Conservation (phyloP, 768 basidiomycete genomes). For the Naganishia kalamii region DNA sequence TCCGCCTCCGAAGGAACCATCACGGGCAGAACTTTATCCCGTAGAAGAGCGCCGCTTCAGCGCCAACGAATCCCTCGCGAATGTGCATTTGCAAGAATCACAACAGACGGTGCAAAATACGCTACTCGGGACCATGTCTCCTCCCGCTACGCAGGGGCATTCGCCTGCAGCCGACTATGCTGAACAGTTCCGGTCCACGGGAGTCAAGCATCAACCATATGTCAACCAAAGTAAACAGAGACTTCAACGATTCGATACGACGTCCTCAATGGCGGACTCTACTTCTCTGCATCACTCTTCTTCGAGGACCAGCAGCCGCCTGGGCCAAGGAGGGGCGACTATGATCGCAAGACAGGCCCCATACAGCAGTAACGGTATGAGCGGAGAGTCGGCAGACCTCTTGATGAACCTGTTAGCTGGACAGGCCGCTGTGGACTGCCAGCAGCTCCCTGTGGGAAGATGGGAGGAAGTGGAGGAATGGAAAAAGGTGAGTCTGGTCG, state of each 20-base stretch:
- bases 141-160: conserved; percentile 15
- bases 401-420: conserved; percentile 83
- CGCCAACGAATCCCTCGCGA: background rate
- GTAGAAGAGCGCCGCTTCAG: background rate
- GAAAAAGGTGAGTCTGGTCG: conserved; percentile 50
- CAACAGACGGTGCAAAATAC: background rate
- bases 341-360: background rate
- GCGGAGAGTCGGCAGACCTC: conserved; percentile 59
- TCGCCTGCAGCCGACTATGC: conserved; percentile 1
- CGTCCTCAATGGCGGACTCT: background rate
- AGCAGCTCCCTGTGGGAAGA: conserved; percentile 67
- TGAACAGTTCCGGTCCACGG: background rate
- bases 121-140: conserved; percentile 11
- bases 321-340: conserved; percentile 1
- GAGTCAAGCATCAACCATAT: background rate
- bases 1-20: background rate
- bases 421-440: conserved; percentile 88
- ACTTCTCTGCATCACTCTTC: background rate
- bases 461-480: conserved; percentile 66
- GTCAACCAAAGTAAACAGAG: background rate
- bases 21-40: background rate
- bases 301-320: conserved; percentile 14
- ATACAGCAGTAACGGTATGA: conserved; percentile 1
- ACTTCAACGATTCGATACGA: background rate
- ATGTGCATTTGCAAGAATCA: background rate